Conservation (phyloP, 2,329 filamentous ascomycete species). For the Hypomyces rosellus region DNA sequence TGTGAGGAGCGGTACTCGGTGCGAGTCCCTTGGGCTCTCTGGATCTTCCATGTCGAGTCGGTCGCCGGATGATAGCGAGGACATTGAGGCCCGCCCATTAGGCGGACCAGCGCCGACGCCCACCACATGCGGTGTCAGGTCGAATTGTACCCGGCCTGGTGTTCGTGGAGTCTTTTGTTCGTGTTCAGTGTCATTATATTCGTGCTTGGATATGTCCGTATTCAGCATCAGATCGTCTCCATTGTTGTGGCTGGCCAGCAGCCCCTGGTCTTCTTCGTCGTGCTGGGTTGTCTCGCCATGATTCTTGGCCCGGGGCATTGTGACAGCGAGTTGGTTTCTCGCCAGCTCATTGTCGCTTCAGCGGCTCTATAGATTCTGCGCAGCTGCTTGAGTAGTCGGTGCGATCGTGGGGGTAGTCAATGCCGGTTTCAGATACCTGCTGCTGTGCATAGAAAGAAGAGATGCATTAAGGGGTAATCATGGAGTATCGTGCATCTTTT, state of each 20-base stretch:
- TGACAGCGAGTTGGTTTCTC: conserved; percentile 13
- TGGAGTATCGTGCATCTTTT: no score
- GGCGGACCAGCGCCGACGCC: conserved; percentile 20
- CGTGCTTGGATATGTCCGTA: conserved; percentile 15
- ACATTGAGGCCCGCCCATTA: conserved; percentile 8
- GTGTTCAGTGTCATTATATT: conserved; percentile 13
- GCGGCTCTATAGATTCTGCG: not conserved
- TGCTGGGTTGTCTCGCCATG: conserved; percentile 23
- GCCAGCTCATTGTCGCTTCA: conserved; percentile 7
- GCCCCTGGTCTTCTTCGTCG: conserved; percentile 28
- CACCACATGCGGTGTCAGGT: conserved; percentile 44
- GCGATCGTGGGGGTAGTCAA: not conserved
- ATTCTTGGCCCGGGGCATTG: conserved; percentile 28
- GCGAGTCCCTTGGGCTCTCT: conserved; percentile 41
- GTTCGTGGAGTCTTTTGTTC: conserved; percentile 31
- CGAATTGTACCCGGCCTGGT: conserved; percentile 70
- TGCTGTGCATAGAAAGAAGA: no score
- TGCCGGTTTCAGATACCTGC: no score
- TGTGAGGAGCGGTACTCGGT: conserved; percentile 69
- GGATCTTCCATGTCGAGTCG: conserved; percentile 44
- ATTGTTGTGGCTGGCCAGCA: conserved; percentile 23
- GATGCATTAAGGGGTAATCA: no score
- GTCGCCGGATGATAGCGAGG: conserved; percentile 11
- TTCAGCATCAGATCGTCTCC: conserved; percentile 21
- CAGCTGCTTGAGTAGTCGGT: not conserved